phyloP scores from a whole-genome alignment of 345 rosid genomes.

The Dovyalis caffra region DNA sequence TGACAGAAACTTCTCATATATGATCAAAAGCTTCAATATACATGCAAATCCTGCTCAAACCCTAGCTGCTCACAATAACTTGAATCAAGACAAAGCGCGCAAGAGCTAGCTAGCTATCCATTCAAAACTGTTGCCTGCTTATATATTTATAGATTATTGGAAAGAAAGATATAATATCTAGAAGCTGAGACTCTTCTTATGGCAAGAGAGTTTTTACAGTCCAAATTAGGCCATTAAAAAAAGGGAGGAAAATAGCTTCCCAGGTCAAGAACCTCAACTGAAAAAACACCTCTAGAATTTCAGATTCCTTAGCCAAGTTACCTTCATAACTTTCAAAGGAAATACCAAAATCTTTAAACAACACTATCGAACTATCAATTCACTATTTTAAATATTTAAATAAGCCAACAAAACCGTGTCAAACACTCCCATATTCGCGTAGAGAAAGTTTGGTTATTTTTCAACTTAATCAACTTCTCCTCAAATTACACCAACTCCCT shows the following conservation, averaged over 20 bases:
- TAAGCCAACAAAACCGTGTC: constrained; percentile 12
- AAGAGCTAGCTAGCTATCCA: neutral
- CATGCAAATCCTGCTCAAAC: neutral
- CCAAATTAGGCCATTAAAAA: no score
- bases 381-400: neutral
- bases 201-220: no score
- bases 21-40: neutral
- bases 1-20: neutral
- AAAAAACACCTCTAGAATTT: constrained; percentile 20
- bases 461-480: constrained; percentile 20
- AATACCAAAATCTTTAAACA: neutral
- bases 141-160: neutral
- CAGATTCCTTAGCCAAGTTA: neutral
- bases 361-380: neutral
- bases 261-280: constrained; percentile 33
- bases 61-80: neutral
- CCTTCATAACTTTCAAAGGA: neutral
- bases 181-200: constrained; percentile 31
- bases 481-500: constrained; percentile 5
- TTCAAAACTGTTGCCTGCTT: constrained; percentile 5
- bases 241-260: neutral
- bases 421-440: neutral
- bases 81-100: neutral
- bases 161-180: neutral
- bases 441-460: neutral